A percentile compares a stretch with the other conserved stretches of the same genome.
These are phyloP conservation scores for Haplosporangium gracile DNA, from an alignment of 192 early-diverging fungal species.

Conservation along the genomic window DNA sequence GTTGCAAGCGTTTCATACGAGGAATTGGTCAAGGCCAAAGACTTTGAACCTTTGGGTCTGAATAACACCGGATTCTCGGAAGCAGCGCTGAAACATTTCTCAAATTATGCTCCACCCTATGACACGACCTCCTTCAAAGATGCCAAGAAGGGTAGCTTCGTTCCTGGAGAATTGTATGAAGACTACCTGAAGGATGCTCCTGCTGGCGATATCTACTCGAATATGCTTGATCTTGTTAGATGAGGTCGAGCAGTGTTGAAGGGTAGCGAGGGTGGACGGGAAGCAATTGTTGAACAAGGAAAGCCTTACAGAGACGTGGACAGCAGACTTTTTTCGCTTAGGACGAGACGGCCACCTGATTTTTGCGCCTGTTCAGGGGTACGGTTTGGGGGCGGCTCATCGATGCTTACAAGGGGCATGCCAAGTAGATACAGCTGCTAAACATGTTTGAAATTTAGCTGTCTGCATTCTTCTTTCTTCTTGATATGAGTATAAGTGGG, in stretches of 20 bases:
- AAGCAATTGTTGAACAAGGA: constrained; percentile 27
- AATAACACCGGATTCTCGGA: constrained; percentile 13
- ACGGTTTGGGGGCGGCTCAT: constrained; percentile 32
- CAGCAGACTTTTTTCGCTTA: background rate
- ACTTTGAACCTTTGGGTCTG: constrained; percentile 3
- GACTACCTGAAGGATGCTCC: background rate
- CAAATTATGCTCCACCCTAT: constrained; percentile 1
- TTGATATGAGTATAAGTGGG: background rate
- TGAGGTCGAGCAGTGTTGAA: constrained; percentile 16
- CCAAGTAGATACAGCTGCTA: background rate
- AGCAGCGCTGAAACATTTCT: background rate
- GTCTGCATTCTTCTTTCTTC: background rate
- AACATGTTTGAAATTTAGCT: background rate
- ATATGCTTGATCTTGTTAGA: constrained; percentile 10
- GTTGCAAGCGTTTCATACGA: constrained; percentile 11
- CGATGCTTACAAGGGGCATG: constrained; percentile 25
- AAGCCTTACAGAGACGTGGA: background rate
- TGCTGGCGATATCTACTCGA: constrained; percentile 23
- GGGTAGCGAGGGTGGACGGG: constrained; percentile 13
- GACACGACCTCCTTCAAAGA: background rate
- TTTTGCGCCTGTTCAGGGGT: constrained; percentile 3
- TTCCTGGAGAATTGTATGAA: background rate
- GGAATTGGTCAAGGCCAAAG: background rate
- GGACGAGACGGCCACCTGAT: background rate
- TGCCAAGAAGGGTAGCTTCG: constrained; percentile 3